phyloP scores from a whole-genome alignment of 2,329 filamentous ascomycete species.

The Curvularia sp. region DNA sequence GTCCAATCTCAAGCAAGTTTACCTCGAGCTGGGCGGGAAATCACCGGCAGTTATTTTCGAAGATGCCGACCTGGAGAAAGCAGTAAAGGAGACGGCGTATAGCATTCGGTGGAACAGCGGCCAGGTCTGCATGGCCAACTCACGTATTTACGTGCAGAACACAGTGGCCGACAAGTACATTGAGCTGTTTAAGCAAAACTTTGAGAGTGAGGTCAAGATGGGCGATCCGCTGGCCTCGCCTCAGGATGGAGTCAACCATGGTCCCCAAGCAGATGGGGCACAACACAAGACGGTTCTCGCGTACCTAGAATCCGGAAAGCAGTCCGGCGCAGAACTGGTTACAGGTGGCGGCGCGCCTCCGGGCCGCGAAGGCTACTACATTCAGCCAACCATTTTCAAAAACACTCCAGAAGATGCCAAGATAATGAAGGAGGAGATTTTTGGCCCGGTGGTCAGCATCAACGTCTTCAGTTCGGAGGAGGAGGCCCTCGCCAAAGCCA shows the following conservation, averaged over 20 bases:
- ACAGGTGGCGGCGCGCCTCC: constrained; percentile 41
- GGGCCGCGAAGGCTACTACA: constrained; percentile 44
- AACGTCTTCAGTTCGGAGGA: constrained; percentile 78
- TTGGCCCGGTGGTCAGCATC: constrained; percentile 82
- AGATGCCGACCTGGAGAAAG: constrained; percentile 78
- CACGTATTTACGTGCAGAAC: constrained; percentile 64
- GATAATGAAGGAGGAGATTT: constrained; percentile 85
- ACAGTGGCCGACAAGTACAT: constrained; percentile 57
- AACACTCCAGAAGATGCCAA: constrained; percentile 78
- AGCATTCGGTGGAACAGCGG: constrained; percentile 64
- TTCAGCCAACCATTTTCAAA: constrained; percentile 81
- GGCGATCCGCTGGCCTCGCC: constrained; percentile 71
- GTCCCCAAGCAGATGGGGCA: constrained; percentile 60
- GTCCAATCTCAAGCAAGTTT: constrained; percentile 83
- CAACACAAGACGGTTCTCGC: constrained; percentile 58
- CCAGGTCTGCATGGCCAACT: constrained; percentile 67
- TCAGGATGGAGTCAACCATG: constrained; percentile 72
- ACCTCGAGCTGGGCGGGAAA: constrained; percentile 86
- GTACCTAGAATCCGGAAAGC: constrained; percentile 70
- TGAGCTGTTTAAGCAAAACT: constrained; percentile 49
- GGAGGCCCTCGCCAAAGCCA: constrained; percentile 79
- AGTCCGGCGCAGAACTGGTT: constrained; percentile 56
- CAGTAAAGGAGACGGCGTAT: constrained; percentile 60
- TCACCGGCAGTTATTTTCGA: constrained; percentile 84
- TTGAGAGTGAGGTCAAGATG: constrained; percentile 33